Conservation (phyloP, 108 stramenopile species). For the Epipyxis sp. region DNA sequence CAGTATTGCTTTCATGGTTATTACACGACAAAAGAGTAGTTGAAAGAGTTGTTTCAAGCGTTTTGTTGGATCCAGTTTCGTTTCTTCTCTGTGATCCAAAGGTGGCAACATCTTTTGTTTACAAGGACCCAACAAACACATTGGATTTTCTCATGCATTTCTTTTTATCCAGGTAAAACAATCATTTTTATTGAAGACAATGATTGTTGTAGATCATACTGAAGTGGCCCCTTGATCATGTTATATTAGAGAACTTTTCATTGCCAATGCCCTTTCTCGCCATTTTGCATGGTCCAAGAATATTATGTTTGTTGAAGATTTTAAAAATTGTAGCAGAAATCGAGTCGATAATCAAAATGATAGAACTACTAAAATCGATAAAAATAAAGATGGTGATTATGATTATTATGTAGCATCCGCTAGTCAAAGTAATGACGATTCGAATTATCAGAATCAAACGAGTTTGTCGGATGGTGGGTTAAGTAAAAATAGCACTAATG, state of each 20-base stretch:
- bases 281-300: constrained; percentile 16
- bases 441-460: no score
- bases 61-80: background rate
- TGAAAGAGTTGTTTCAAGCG: background rate
- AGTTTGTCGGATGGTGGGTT: no score
- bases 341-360: background rate
- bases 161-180: constrained; percentile 11
- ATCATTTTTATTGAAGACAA: no score
- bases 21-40: background rate
- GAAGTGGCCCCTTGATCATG: no score
- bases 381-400: no score
- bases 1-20: background rate
- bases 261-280: constrained; percentile 4
- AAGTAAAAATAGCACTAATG: no score
- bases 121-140: background rate
- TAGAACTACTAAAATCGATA: background rate
- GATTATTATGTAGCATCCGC: no score
- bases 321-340: background rate
- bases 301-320: background rate
- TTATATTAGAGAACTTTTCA: constrained; percentile 14
- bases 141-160: constrained; percentile 10
- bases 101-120: constrained; percentile 1
- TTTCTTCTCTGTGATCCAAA: constrained; percentile 11
- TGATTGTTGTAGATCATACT: no score
- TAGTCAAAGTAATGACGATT: no score